Evolutionary conservation across 2,329 filamentous ascomycete species (phyloP).

Genomic region (Nemania bipapillata): DNA sequence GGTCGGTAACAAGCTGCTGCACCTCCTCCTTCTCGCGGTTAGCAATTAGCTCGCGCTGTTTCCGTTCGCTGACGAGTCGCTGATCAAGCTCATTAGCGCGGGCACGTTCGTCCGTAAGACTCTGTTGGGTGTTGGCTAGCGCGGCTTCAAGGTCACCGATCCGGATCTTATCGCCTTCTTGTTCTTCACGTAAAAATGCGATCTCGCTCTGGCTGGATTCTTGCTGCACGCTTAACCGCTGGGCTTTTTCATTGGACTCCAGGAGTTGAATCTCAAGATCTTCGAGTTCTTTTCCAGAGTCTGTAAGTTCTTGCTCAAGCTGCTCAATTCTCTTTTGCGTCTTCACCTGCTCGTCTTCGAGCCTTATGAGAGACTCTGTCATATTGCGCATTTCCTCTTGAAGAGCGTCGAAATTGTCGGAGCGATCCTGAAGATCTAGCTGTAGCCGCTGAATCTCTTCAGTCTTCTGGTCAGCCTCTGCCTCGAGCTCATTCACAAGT

Average conservation of each 20-base stretch:
- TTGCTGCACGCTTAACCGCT: constrained; percentile 87
- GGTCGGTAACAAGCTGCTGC: constrained; percentile 90
- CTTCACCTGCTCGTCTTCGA: constrained; percentile 88
- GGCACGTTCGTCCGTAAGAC: constrained; percentile 85
- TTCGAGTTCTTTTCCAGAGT: constrained; percentile 87
- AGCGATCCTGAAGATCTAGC: constrained; percentile 76
- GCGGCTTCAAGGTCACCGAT: constrained; percentile 92
- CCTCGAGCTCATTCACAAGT: constrained; percentile 73
- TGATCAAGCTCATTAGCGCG: constrained; percentile 76
- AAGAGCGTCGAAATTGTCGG: constrained; percentile 89
- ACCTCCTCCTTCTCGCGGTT: constrained; percentile 93
- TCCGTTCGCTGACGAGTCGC: constrained; percentile 80
- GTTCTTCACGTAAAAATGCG: constrained; percentile 93
- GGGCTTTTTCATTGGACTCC: constrained; percentile 87
- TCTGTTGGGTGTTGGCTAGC: constrained; percentile 80
- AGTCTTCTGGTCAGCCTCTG: constrained; percentile 76
- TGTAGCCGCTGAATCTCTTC: constrained; percentile 76
- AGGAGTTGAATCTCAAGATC: constrained; percentile 83
- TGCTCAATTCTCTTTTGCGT: constrained; percentile 82
- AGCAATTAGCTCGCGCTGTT: constrained; percentile 86
- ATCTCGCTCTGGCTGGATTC: constrained; percentile 94
- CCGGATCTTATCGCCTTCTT: constrained; percentile 96
- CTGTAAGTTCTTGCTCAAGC: constrained; percentile 82
- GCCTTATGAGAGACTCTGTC: constrained; percentile 82
- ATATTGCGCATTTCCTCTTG: constrained; percentile 94